phyloP scores from a whole-genome alignment of 345 rosid genomes.

The Crucihimalaya himalaica region DNA sequence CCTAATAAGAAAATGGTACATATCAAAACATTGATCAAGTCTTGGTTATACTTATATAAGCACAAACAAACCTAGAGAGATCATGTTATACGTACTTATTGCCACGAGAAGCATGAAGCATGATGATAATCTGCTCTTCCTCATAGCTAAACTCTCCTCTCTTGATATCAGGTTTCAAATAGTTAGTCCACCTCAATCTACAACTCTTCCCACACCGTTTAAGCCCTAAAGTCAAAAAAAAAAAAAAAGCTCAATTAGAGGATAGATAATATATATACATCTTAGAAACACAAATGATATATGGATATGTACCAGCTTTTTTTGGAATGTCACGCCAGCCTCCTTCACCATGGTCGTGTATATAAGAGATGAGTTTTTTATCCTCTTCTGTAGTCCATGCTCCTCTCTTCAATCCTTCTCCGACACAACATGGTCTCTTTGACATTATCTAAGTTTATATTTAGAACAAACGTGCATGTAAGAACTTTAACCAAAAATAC shows the following conservation, averaged over 20 bases:
- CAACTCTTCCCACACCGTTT: constrained; percentile 46
- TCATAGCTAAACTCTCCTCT: constrained; percentile 39
- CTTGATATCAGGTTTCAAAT: constrained; percentile 37
- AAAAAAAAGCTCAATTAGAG: neutral
- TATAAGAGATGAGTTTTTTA: constrained; percentile 36
- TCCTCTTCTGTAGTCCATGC: constrained; percentile 39
- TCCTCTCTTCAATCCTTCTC: constrained; percentile 39
- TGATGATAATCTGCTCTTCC: constrained; percentile 39
- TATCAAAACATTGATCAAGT: neutral
- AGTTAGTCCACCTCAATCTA: constrained; percentile 40
- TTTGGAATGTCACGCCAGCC: constrained; percentile 38
- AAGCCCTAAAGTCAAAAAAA: constrained; percentile 20
- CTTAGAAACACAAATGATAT: neutral
- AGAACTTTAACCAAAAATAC: neutral
- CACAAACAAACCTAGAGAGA: neutral
- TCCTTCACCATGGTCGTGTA: constrained; percentile 36
- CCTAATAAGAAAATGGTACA: constrained; percentile 12
- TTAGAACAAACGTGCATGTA: neutral
- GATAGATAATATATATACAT: neutral
- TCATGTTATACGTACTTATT: constrained; percentile 30
- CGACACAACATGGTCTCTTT: constrained; percentile 31
- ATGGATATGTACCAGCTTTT: constrained; percentile 26
- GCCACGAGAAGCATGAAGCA: constrained; percentile 40
- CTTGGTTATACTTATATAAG: neutral
- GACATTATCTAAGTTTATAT: constrained; percentile 16